phyloP scores from a whole-genome alignment of 495 filamentous ascomycete species.

The Penicillium flavigenum region DNA sequence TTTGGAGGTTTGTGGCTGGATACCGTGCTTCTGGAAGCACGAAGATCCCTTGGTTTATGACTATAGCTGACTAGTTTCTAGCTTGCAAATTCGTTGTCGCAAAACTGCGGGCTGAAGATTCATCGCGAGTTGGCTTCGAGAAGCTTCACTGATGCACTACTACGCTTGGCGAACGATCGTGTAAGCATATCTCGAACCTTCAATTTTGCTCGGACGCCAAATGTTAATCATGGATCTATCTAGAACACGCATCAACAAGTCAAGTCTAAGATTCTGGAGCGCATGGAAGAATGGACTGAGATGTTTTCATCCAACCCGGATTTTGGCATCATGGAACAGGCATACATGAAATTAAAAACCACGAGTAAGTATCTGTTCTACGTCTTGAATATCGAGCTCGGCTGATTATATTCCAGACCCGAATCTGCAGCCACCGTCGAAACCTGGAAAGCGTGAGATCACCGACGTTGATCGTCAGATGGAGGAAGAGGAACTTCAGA shows the following conservation, averaged over 20 bases:
- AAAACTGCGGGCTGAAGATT: constrained; percentile 90
- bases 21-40: background rate
- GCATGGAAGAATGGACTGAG: constrained; percentile 93
- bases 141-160: constrained; percentile 91
- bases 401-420: constrained; percentile 58
- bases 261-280: constrained; percentile 93
- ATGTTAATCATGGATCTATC: constrained; percentile 1
- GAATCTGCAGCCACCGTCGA: constrained; percentile 86
- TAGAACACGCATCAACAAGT: constrained; percentile 94
- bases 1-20: constrained; percentile 66
- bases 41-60: background rate
- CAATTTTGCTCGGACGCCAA: background rate
- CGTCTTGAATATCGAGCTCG: background rate
- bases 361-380: constrained; percentile 52
- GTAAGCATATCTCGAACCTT: constrained; percentile 34
- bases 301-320: constrained; percentile 91
- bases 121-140: constrained; percentile 91
- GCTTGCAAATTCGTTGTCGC: constrained; percentile 89
- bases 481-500: constrained; percentile 96
- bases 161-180: constrained; percentile 86
- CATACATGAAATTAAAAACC: constrained; percentile 82
- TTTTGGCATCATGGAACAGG: constrained; percentile 96
- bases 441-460: constrained; percentile 86
- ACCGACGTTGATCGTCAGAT: constrained; percentile 89
- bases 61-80: constrained; percentile 23